These are phyloP conservation scores for Ceratobasidium sp. DNA, from an alignment of 1,284 basidiomycete genomes.

Conservation along the genomic window DNA sequence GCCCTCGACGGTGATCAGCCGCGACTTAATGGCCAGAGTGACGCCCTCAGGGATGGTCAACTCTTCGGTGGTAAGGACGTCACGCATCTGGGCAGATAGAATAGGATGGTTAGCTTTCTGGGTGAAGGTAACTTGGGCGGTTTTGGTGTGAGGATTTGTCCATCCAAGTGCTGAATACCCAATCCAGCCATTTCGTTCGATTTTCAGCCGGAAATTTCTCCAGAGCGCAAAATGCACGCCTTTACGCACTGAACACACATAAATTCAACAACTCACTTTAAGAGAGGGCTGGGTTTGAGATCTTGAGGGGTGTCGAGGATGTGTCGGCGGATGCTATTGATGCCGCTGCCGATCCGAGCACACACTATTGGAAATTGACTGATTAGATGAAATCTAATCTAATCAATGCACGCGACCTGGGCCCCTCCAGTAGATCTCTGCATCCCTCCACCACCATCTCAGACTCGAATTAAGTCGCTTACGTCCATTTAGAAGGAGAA, in stretches of 20 bases:
- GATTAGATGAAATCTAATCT: conserved; percentile 30
- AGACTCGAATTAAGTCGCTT: too few relatives aligned
- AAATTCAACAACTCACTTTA: conserved; percentile 38
- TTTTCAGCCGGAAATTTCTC: neutral
- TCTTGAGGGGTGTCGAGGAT: conserved; percentile 40
- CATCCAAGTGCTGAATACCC: conserved; percentile 16
- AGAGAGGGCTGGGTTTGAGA: conserved; percentile 25
- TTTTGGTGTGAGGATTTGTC: conserved; percentile 2
- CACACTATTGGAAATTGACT: conserved; percentile 8
- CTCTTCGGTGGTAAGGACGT: conserved; percentile 94
- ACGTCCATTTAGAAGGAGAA: too few relatives aligned
- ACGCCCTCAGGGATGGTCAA: conserved; percentile 90
- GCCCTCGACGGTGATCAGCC: conserved; percentile 89
- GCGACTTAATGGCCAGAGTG: conserved; percentile 87
- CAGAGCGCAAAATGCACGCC: neutral
- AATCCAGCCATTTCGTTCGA: conserved; percentile 9
- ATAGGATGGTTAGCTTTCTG: conserved; percentile 11
- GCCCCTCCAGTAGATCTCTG: neutral
- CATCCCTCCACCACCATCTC: neutral
- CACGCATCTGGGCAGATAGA: conserved; percentile 76
- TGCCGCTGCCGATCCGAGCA: conserved; percentile 9
- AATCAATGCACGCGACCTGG: neutral
- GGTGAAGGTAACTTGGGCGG: neutral
- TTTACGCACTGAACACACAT: neutral
- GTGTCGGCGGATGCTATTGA: conserved; percentile 22